phyloP scores from a whole-genome alignment of 768 basidiomycete species.

The Amanita muscaria region DNA sequence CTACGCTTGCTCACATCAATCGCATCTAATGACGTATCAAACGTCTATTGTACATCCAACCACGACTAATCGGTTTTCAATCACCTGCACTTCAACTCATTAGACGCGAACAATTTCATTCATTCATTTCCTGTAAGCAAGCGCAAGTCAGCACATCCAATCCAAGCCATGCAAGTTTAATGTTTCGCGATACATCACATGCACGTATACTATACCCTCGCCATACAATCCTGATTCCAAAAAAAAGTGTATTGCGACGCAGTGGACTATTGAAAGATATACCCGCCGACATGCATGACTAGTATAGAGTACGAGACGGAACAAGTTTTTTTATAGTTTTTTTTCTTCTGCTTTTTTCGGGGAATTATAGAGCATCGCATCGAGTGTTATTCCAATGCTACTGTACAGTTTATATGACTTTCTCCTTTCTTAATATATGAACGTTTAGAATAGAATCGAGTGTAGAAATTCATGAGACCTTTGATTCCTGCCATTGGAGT shows the following conservation, averaged over 20 bases:
- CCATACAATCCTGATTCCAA: slow-evolving; percentile 7
- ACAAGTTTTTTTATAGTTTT: slow-evolving; percentile 42
- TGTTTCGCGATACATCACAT: slow-evolving; percentile 8
- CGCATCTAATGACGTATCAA: slow-evolving; percentile 31
- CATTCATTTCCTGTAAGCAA: slow-evolving; percentile 1
- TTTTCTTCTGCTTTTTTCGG: slow-evolving; percentile 15
- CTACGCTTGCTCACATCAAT: slow-evolving; percentile 9
- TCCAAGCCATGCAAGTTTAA: slow-evolving; percentile 5
- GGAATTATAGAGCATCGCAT: slow-evolving; percentile 55
- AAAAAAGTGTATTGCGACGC: slow-evolving; percentile 24
- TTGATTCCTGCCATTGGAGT: too few relatives aligned
- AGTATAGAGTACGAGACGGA: slow-evolving; percentile 23
- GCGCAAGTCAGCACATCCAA: background rate
- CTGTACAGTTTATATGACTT: slow-evolving; percentile 8
- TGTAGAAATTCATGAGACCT: too few relatives aligned
- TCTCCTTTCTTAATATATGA: background rate
- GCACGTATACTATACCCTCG: background rate
- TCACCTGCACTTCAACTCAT: background rate
- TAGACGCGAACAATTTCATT: slow-evolving; percentile 9
- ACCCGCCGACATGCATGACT: slow-evolving; percentile 3
- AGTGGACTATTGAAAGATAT: slow-evolving; percentile 20
- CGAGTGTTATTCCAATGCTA: slow-evolving; percentile 3
- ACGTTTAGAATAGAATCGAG: background rate
- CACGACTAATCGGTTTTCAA: slow-evolving; percentile 7
- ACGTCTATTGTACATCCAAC: slow-evolving; percentile 18